A percentile compares a stretch with the other conserved stretches of the same genome.
Evolutionary conservation across 345 rosid species (phyloP).

Genomic region (Gossypium mustelinum): DNA sequence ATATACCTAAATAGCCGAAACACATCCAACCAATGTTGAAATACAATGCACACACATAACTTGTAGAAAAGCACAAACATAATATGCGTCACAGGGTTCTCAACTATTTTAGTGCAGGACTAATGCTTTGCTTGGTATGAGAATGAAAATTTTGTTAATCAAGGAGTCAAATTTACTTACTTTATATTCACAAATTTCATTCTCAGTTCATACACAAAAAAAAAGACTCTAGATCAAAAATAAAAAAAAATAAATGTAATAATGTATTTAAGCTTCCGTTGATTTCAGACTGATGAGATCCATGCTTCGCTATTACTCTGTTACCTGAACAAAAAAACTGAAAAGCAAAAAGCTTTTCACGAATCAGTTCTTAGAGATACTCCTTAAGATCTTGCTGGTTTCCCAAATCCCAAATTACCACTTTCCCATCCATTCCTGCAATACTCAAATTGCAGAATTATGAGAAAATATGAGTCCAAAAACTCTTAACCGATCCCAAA

Average conservation of each 20-base stretch:
- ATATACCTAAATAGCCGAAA: no score
- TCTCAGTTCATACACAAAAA: no score
- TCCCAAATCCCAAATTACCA: conserved; percentile 83
- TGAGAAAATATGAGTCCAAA: neutral
- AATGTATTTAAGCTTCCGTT: neutral
- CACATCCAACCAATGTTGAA: no score
- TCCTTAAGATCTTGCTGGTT: conserved; percentile 51
- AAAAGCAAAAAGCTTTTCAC: neutral
- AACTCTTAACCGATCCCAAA: neutral
- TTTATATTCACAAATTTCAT: no score
- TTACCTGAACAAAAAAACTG: neutral
- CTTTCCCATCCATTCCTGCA: conserved; percentile 85
- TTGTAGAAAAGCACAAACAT: neutral
- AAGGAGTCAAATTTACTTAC: no score
- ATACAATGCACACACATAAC: neutral
- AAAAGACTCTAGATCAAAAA: neutral
- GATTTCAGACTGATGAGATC: neutral
- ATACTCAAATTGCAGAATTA: neutral
- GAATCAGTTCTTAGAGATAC: conserved; percentile 24
- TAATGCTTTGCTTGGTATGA: no score
- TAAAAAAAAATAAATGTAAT: neutral
- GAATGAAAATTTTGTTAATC: no score
- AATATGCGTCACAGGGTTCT: neutral
- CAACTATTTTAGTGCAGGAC: neutral
- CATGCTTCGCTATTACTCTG: neutral